These are phyloP conservation scores for Gnaphalium uliginosum DNA, from an alignment of 129 eudicot genomes.

Conservation along the genomic window DNA sequence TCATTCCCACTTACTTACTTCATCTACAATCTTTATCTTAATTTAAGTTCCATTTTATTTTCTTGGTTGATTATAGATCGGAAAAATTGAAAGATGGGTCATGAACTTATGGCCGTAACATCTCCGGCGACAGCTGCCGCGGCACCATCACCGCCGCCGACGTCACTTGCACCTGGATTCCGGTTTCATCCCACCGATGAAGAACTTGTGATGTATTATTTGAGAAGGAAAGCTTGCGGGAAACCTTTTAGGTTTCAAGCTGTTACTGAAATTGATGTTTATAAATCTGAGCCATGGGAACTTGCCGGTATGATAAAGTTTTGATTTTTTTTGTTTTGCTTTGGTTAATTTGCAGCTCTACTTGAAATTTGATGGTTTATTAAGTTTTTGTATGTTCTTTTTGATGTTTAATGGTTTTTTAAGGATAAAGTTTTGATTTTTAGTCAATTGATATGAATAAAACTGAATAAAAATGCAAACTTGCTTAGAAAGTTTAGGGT, in stretches of 20 bases:
- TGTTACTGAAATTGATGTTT: slow-evolving; percentile 76
- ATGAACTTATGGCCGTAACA: slow-evolving; percentile 39
- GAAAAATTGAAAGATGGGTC: slow-evolving; percentile 38
- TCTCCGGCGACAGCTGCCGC: slow-evolving; percentile 27
- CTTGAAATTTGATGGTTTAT: background rate
- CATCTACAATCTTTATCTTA: slow-evolving; percentile 38
- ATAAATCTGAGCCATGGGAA: slow-evolving; percentile 94
- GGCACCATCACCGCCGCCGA: slow-evolving; percentile 40
- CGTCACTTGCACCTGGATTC: slow-evolving; percentile 83
- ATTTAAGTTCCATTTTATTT: slow-evolving; percentile 8
- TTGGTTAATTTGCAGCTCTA: slow-evolving; percentile 9
- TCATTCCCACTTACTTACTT: slow-evolving; percentile 30
- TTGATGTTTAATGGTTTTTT: background rate
- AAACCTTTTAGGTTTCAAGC: slow-evolving; percentile 80
- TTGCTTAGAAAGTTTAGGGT: background rate
- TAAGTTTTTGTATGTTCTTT: background rate
- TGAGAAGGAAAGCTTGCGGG: slow-evolving; percentile 68
- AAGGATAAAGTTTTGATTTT: background rate
- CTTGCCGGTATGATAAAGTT: slow-evolving; percentile 56
- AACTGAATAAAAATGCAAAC: slow-evolving; percentile 7
- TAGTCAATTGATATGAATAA: background rate
- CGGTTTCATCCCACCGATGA: slow-evolving; percentile 90
- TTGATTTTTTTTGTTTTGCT: background rate
- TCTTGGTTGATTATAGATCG: slow-evolving; percentile 20
- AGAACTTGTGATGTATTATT: slow-evolving; percentile 73